A percentile compares a stretch with the other conserved stretches of the same genome.
phyloP scores from a whole-genome alignment of 768 basidiomycete species.

The Suillus subaureus region DNA sequence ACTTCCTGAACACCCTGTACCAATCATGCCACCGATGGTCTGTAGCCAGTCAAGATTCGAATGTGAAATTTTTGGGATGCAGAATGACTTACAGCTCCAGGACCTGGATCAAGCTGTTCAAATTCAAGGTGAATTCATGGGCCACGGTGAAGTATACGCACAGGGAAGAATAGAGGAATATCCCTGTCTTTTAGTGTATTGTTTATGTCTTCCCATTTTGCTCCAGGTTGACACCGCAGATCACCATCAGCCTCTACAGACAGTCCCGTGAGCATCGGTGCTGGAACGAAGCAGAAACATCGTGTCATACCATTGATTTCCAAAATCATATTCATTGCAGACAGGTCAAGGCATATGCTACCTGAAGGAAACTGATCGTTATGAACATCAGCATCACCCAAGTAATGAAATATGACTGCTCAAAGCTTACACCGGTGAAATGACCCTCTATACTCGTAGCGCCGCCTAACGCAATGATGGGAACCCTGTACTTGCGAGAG shows the following conservation, averaged over 20 bases:
- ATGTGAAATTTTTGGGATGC: not conserved
- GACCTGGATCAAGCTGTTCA: conserved; percentile 67
- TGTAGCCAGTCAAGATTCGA: conserved; percentile 23
- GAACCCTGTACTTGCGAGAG: conserved; percentile 71
- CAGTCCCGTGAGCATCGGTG: not conserved
- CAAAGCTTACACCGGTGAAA: conserved; percentile 63
- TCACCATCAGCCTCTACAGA: conserved; percentile 70
- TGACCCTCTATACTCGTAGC: conserved; percentile 90
- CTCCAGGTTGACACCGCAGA: conserved; percentile 74
- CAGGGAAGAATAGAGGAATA: conserved; percentile 86
- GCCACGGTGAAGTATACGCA: conserved; percentile 35
- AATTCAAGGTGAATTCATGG: conserved; percentile 1
- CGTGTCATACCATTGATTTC: conserved; percentile 49
- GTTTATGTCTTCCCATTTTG: conserved; percentile 81
- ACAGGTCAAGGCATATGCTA: conserved; percentile 69
- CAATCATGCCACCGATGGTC: conserved; percentile 89
- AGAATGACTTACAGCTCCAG: conserved; percentile 55
- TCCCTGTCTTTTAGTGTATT: conserved; percentile 62
- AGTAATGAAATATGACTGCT: not conserved
- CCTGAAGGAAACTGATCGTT: conserved; percentile 43
- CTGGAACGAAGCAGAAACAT: conserved; percentile 8
- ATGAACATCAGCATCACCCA: not conserved
- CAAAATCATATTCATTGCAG: conserved; percentile 67
- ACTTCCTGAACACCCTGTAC: conserved; percentile 86
- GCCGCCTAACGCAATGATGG: conserved; percentile 81